Evolutionary conservation across 345 rosid species (phyloP).

Genomic region (Salix arbutifolia): DNA sequence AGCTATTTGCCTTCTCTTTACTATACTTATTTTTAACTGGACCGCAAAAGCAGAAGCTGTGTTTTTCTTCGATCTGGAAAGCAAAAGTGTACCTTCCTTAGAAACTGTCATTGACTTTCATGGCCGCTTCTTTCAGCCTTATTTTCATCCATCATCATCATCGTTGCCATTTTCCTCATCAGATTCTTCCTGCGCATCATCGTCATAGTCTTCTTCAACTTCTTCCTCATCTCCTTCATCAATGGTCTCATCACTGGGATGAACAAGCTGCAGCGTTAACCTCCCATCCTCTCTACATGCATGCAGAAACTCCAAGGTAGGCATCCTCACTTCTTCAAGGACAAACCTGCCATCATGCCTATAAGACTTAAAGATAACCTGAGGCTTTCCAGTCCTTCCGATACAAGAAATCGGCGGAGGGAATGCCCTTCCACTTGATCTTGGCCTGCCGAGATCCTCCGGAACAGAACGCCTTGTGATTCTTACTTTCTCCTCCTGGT

Average conservation of each 20-base stretch:
- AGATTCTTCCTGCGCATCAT: not conserved
- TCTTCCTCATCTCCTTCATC: slow-evolving; percentile 31
- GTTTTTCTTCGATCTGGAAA: not conserved
- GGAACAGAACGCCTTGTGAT: not conserved
- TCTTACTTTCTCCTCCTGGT: slow-evolving; percentile 20
- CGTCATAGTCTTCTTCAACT: slow-evolving; percentile 1
- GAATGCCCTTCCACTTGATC: slow-evolving; percentile 34
- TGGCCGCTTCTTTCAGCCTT: not conserved
- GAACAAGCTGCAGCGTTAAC: slow-evolving; percentile 63
- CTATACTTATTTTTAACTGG: not conserved
- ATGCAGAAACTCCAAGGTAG: slow-evolving; percentile 64
- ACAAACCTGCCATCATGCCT: slow-evolving; percentile 78
- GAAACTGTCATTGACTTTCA: not conserved
- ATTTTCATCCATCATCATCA: not conserved
- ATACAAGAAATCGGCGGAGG: slow-evolving; percentile 80
- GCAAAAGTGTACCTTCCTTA: not conserved
- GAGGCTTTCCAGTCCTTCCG: slow-evolving; percentile 58
- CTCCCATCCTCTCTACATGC: slow-evolving; percentile 82
- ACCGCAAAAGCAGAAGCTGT: not conserved
- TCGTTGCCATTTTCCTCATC: slow-evolving; percentile 11
- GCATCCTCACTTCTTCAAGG: slow-evolving; percentile 66
- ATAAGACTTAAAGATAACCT: slow-evolving; percentile 71
- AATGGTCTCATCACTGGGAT: slow-evolving; percentile 43
- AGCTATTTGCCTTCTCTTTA: not conserved
- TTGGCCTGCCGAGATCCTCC: slow-evolving; percentile 27